These are phyloP conservation scores for Podaxis sp. DNA, from an alignment of 768 basidiomycete species.

Conservation along the genomic window DNA sequence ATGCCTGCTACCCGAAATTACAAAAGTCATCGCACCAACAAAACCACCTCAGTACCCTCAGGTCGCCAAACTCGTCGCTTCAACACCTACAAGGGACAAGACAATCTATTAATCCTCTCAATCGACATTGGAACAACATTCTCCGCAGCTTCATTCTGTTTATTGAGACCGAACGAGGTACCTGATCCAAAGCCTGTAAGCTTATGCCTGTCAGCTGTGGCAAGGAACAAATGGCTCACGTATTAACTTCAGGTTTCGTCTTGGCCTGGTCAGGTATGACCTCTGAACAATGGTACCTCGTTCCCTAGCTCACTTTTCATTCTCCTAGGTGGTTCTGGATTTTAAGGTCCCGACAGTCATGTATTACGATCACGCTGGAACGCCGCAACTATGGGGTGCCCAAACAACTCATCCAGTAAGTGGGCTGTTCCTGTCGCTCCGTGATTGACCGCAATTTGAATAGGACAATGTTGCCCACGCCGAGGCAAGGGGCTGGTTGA, in stretches of 20 bases:
- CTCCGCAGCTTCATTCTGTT: slow-evolving; percentile 27
- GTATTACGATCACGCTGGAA: slow-evolving; percentile 30
- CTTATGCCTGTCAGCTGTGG: neutral
- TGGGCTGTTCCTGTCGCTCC: neutral
- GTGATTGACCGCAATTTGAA: neutral
- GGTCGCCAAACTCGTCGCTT: no score
- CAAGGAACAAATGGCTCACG: slow-evolving; percentile 8
- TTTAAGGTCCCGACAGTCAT: slow-evolving; percentile 37
- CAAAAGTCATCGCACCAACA: no score
- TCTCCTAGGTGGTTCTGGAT: slow-evolving; percentile 19
- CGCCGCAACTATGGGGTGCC: slow-evolving; percentile 17
- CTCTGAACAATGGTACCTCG: neutral
- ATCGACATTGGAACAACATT: slow-evolving; percentile 37
- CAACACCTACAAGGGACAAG: neutral
- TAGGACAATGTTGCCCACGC: neutral
- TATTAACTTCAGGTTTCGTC: slow-evolving; percentile 8
- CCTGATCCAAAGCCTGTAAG: slow-evolving; percentile 16
- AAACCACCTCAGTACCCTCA: no score
- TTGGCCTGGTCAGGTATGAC: slow-evolving; percentile 17
- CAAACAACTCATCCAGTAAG: slow-evolving; percentile 20
- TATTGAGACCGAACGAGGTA: slow-evolving; percentile 27
- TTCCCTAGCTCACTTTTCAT: neutral
- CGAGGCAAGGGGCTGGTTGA: slow-evolving; percentile 11
- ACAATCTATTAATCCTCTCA: slow-evolving; percentile 29
- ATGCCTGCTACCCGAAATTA: no score